Percentiles rank a stretch among this genome's conserved stretches.
phyloP scores from a whole-genome alignment of 371 early-diverging fungal genomes.

The Syncephalastrum contaminatum region DNA sequence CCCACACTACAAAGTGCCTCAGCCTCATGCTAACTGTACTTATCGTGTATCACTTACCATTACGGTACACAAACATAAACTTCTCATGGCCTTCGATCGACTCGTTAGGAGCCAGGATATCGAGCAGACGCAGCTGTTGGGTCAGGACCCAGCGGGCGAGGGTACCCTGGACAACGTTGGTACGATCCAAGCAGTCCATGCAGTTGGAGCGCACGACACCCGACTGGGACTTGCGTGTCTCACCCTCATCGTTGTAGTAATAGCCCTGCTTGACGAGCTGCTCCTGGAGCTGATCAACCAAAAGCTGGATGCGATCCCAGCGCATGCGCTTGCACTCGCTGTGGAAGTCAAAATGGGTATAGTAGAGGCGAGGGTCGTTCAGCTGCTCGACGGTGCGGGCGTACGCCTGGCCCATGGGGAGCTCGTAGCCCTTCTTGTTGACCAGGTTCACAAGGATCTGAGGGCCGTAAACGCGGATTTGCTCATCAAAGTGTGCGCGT shows the following conservation, averaged over 20 bases:
- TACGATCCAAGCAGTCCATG: slow-evolving; percentile 99
- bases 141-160: slow-evolving; percentile 74
- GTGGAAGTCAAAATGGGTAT: slow-evolving; percentile 96
- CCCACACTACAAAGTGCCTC: slow-evolving; percentile 75
- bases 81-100: slow-evolving; percentile 52
- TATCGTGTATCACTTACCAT: slow-evolving; percentile 25
- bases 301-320: slow-evolving; percentile 77
- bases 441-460: slow-evolving; percentile 88
- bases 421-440: slow-evolving; percentile 89
- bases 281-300: slow-evolving; percentile 68
- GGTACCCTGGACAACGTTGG: slow-evolving; percentile 97
- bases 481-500: slow-evolving; percentile 73
- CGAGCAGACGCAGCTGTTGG: slow-evolving; percentile 64
- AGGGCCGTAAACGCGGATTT: slow-evolving; percentile 71
- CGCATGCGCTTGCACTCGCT: slow-evolving; percentile 91
- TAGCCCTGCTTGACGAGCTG: slow-evolving; percentile 66
- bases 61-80: slow-evolving; percentile 43
- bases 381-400: slow-evolving; percentile 60
- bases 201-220: slow-evolving; percentile 97
- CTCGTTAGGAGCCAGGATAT: slow-evolving; percentile 60
- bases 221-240: slow-evolving; percentile 55
- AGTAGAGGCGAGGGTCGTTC: slow-evolving; percentile 64
- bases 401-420: slow-evolving; percentile 80
- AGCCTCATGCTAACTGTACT: background rate
- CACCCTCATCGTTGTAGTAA: slow-evolving; percentile 19